Evolutionary conservation across 306 rosid species (phyloP).

Genomic region (Macrotyloma uniflorum): DNA sequence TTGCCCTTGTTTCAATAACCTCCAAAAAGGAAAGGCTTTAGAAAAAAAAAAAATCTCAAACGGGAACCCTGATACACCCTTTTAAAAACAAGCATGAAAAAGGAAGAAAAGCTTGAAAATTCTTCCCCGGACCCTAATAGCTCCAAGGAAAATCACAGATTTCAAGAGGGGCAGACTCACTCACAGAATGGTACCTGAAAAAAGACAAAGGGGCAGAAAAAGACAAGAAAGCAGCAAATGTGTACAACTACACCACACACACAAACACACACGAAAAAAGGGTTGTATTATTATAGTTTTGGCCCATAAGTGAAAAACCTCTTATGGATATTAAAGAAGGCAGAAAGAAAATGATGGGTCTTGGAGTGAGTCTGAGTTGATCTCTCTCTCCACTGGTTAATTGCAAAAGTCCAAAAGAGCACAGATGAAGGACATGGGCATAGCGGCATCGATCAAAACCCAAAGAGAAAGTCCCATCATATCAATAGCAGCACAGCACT

Average conservation of each 20-base stretch:
- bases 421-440: conserved; percentile 30
- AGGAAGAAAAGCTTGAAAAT: conserved; percentile 42
- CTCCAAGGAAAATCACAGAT: conserved; percentile 68
- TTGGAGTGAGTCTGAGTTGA: conserved; percentile 54
- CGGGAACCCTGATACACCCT: conserved; percentile 42
- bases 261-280: background rate
- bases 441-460: conserved; percentile 37
- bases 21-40: conserved; percentile 46
- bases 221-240: conserved; percentile 48
- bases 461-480: conserved; percentile 50
- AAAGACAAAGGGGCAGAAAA: conserved; percentile 43
- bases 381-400: conserved; percentile 29
- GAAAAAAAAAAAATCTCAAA: conserved; percentile 40
- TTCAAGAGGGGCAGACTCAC: conserved; percentile 48
- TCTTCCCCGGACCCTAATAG: conserved; percentile 38
- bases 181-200: conserved; percentile 50
- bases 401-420: conserved; percentile 45
- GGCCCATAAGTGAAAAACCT: conserved; percentile 29
- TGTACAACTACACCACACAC: background rate
- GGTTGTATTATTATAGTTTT: conserved; percentile 20
- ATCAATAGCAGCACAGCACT: conserved; percentile 25
- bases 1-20: conserved; percentile 54
- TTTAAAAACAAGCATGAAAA: conserved; percentile 44
- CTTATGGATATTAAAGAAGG: conserved; percentile 30
- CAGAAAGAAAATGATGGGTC: conserved; percentile 52